Evolutionary conservation across 202 grass and related monocot species (phyloP).

Genomic region (Setaria italica): DNA sequence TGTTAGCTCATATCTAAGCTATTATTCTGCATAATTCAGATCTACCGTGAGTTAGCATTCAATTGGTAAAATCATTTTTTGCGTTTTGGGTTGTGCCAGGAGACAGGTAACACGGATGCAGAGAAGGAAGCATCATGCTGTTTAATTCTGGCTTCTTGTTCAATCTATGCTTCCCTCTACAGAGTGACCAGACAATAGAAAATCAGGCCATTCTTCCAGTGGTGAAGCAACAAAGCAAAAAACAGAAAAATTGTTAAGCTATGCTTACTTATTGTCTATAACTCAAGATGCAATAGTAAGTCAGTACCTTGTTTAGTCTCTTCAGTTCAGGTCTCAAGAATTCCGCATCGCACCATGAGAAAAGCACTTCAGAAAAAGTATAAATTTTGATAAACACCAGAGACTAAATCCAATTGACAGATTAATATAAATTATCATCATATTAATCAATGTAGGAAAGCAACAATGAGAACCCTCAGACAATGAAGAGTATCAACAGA

Average conservation of each 20-base stretch:
- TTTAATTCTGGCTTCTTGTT: no score
- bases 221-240: conserved; percentile 35
- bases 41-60: no score
- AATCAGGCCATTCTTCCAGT: conserved; percentile 53
- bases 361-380: conserved; percentile 56
- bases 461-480: conserved; percentile 7
- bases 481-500: conserved; percentile 40
- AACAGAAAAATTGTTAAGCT: neutral
- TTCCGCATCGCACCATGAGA: conserved; percentile 46
- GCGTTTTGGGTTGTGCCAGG: no score
- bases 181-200: neutral
- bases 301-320: neutral
- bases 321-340: conserved; percentile 59
- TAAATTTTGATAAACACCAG: conserved; percentile 47
- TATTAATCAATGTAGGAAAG: neutral
- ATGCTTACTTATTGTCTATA: no score
- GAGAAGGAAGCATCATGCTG: no score
- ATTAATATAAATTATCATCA: no score
- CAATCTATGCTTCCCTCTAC: no score
- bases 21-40: no score
- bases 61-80: no score
- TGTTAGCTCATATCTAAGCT: no score
- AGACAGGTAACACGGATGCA: no score
- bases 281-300: neutral
- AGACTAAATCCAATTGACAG: neutral